A percentile compares a stretch with the other conserved stretches of the same genome.
Conservation (phyloP, 2,329 filamentous ascomycete species). For the Oidium heveae region DNA sequence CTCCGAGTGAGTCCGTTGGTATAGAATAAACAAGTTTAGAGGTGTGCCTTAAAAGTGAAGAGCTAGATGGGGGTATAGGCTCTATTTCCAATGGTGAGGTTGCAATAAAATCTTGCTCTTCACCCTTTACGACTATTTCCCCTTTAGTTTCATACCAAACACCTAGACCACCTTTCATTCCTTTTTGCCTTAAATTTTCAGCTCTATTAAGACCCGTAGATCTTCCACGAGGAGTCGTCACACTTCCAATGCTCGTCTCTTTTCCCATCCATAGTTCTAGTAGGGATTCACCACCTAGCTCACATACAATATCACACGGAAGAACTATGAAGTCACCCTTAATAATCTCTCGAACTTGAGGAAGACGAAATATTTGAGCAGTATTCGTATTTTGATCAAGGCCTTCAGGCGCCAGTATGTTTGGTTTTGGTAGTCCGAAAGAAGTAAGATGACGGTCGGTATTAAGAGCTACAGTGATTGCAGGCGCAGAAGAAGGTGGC, state of each 20-base stretch:
- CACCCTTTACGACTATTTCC: conserved; percentile 55
- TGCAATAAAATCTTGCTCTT: conserved; percentile 81
- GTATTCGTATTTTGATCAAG: conserved; percentile 72
- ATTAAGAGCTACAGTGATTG: conserved; percentile 44
- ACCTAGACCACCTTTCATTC: conserved; percentile 53
- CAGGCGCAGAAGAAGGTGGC: conserved; percentile 36
- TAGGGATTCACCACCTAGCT: conserved; percentile 58
- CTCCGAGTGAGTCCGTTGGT: conserved; percentile 72
- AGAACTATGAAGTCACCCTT: conserved; percentile 72
- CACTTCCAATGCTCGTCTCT: conserved; percentile 40
- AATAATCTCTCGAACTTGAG: conserved; percentile 55
- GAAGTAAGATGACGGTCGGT: conserved; percentile 56
- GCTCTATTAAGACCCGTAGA: conserved; percentile 20
- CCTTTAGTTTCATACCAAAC: conserved; percentile 80
- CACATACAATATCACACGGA: conserved; percentile 82
- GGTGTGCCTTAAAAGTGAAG: conserved; percentile 39
- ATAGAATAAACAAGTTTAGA: conserved; percentile 67
- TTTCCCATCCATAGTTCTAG: conserved; percentile 84
- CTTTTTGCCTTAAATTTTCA: conserved; percentile 27
- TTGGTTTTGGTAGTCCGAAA: conserved; percentile 46
- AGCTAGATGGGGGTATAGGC: conserved; percentile 30
- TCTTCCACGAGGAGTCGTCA: conserved; percentile 22
- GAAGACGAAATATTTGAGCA: conserved; percentile 62
- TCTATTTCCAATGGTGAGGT: conserved; percentile 40
- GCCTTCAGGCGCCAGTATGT: conserved; percentile 49